phyloP scores from a whole-genome alignment of 345 rosid genomes.

The Eucalyptus paniculata region DNA sequence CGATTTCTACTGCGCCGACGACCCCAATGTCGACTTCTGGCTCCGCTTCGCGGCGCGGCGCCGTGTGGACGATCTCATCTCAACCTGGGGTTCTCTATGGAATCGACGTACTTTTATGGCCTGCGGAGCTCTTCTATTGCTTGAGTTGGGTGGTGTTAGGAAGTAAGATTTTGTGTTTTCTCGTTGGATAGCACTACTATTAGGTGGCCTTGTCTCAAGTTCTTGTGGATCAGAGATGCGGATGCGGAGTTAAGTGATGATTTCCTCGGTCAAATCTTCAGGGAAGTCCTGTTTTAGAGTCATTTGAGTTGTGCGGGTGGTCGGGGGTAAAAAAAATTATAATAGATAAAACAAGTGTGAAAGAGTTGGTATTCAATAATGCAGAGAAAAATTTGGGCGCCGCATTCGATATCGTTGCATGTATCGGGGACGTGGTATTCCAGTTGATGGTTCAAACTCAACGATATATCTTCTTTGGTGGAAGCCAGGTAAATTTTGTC shows the following conservation, averaged over 20 bases:
- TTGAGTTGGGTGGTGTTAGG: neutral
- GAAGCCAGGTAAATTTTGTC: neutral
- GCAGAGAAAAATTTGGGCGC: neutral
- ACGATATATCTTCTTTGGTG: neutral
- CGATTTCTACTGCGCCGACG: accelerated
- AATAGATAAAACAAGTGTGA: neutral
- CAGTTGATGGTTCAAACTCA: neutral
- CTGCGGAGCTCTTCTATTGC: neutral
- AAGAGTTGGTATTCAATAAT: neutral
- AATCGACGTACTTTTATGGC: accelerated
- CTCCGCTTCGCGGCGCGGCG: neutral
- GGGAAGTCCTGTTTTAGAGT: neutral
- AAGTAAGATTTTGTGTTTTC: neutral
- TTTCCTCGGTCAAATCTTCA: neutral
- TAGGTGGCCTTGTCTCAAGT: neutral
- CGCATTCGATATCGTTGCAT: neutral
- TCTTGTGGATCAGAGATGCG: neutral
- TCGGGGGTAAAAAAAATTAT: neutral
- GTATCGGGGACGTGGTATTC: neutral
- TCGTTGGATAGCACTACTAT: neutral
- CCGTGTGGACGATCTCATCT: neutral
- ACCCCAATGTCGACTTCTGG: neutral
- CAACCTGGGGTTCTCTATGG: neutral
- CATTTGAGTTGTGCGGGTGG: neutral
- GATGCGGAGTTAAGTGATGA: neutral